These are phyloP conservation scores for Arthrobotrys megalospora DNA, from an alignment of 2,329 filamentous ascomycete species.

Conservation along the genomic window DNA sequence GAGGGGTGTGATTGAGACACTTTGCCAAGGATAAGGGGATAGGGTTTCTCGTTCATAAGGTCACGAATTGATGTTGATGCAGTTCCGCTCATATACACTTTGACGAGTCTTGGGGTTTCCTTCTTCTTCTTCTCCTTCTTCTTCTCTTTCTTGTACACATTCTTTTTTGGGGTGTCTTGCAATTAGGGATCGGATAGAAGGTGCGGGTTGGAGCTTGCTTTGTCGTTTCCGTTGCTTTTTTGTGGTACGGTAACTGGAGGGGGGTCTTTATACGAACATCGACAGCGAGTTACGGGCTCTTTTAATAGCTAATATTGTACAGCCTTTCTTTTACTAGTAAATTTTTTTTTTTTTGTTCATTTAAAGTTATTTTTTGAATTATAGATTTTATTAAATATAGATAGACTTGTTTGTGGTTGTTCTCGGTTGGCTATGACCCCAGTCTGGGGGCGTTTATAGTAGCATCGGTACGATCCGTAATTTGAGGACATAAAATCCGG, in stretches of 20 bases:
- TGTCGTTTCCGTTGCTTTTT: neutral
- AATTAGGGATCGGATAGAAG: constrained; percentile 14
- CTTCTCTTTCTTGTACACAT: constrained; percentile 36
- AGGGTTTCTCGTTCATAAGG: too few relatives aligned
- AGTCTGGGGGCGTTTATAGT: too few relatives aligned
- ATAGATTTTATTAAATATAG: constrained; percentile 8
- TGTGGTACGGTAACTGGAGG: neutral
- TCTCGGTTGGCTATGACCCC: neutral
- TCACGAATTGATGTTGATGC: neutral
- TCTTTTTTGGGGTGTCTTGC: constrained; percentile 21
- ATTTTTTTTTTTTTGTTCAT: constrained; percentile 13
- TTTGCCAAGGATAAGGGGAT: neutral
- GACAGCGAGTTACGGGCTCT: constrained; percentile 9
- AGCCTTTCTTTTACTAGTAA: neutral
- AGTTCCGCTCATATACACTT: neutral
- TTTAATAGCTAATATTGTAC: constrained; percentile 20
- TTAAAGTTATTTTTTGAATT: neutral
- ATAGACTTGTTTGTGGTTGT: neutral
- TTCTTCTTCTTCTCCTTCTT: neutral
- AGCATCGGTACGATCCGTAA: too few relatives aligned
- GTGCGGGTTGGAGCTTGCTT: constrained; percentile 14
- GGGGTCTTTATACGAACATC: neutral
- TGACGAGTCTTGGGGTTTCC: neutral
- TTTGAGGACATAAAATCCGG: too few relatives aligned
- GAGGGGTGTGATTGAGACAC: neutral